A percentile compares a stretch with the other conserved stretches of the same genome.
Evolutionary conservation across 192 early-diverging fungal species (phyloP).

Genomic region (Coemansia sp.): DNA sequence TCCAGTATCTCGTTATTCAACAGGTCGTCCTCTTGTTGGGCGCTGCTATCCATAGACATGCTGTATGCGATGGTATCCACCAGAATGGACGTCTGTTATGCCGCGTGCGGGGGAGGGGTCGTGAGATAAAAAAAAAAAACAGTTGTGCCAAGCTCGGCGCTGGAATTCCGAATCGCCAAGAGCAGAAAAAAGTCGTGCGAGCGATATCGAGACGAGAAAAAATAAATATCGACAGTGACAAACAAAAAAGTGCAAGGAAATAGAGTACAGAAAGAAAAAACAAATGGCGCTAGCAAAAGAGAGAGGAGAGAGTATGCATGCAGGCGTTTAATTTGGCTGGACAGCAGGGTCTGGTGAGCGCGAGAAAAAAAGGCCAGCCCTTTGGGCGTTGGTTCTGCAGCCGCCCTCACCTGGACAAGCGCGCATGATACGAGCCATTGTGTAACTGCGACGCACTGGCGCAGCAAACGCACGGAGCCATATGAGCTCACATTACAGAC

Average conservation of each 20-base stretch:
- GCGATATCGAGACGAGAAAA: neutral
- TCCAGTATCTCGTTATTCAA: slow-evolving; percentile 67
- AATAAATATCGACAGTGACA: neutral
- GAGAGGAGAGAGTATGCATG: neutral
- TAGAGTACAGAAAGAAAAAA: neutral
- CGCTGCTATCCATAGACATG: neutral
- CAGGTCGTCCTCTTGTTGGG: slow-evolving; percentile 36
- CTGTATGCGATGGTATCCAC: neutral
- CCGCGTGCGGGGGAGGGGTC: neutral
- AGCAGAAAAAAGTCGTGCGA: neutral
- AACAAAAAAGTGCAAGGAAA: neutral
- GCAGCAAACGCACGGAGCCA: neutral
- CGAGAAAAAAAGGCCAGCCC: neutral
- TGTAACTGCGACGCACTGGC: neutral
- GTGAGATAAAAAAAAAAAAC: neutral
- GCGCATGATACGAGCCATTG: neutral
- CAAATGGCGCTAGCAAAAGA: neutral
- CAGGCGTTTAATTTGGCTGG: neutral
- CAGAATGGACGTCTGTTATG: neutral
- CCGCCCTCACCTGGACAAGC: neutral
- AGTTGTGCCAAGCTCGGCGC: neutral
- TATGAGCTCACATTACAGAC: neutral
- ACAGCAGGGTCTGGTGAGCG: neutral
- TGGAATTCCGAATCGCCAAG: neutral
- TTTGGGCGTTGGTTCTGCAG: neutral